Percentiles rank a stretch among this genome's conserved stretches.
Evolutionary conservation across 495 filamentous ascomycete genomes (phyloP).

Genomic region (Daldinia childiae): DNA sequence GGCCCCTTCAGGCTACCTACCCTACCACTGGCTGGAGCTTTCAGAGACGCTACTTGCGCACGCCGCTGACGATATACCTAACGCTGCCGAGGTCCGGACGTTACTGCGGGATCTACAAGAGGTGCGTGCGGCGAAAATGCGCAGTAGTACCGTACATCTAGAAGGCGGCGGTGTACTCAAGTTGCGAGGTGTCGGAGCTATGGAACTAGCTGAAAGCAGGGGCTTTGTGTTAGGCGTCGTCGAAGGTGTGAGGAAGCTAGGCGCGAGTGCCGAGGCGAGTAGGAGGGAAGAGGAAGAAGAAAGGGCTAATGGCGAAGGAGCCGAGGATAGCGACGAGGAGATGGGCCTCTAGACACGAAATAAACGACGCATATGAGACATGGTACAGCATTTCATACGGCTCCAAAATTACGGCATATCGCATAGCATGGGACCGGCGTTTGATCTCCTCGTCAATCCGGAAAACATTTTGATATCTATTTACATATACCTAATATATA

Average conservation of each 20-base stretch:
- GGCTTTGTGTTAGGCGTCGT: slow-evolving; percentile 86
- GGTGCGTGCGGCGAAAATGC: slow-evolving; percentile 88
- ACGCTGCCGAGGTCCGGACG: slow-evolving; percentile 75
- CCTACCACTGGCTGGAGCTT: slow-evolving; percentile 94
- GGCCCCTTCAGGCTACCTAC: slow-evolving; percentile 72
- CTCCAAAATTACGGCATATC: background rate
- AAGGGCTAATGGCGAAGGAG: slow-evolving; percentile 45
- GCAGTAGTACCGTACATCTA: slow-evolving; percentile 73
- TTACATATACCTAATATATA: slow-evolving; percentile 7
- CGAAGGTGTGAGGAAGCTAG: slow-evolving; percentile 81
- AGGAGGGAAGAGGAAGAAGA: slow-evolving; percentile 66
- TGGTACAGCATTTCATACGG: slow-evolving; percentile 7
- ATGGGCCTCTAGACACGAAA: slow-evolving; percentile 52
- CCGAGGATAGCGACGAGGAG: slow-evolving; percentile 60
- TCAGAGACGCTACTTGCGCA: slow-evolving; percentile 84
- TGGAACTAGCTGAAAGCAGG: slow-evolving; percentile 90
- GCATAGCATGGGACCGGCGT: slow-evolving; percentile 23
- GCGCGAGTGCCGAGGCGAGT: slow-evolving; percentile 64
- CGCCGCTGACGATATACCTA: slow-evolving; percentile 84
- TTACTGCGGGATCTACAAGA: slow-evolving; percentile 85
- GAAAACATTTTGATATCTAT: background rate
- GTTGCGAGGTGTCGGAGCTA: slow-evolving; percentile 84
- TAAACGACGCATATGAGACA: slow-evolving; percentile 10
- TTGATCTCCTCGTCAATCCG: background rate
- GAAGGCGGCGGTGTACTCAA: slow-evolving; percentile 77